phyloP scores from a whole-genome alignment of 495 filamentous ascomycete species.

The Pseudomonodictys pantanalensis region DNA sequence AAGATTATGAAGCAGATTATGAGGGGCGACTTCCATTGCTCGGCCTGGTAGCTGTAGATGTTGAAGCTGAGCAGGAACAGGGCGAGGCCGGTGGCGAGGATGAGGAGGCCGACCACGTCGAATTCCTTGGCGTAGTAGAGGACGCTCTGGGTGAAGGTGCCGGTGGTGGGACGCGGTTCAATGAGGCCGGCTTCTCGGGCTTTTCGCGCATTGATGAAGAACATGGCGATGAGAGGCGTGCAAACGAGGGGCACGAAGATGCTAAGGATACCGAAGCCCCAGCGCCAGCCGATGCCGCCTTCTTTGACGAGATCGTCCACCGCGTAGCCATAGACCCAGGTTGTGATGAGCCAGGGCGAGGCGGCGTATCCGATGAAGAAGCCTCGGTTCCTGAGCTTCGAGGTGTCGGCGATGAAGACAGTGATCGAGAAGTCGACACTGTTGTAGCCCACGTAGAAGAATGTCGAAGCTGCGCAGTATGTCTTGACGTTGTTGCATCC shows the following conservation, averaged over 20 bases:
- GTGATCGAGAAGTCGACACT: conserved; percentile 21
- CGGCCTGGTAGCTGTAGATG: conserved; percentile 47
- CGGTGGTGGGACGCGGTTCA: conserved; percentile 43
- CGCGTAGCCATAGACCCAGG: conserved; percentile 17
- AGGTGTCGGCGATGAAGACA: conserved; percentile 36
- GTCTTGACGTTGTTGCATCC: conserved; percentile 47
- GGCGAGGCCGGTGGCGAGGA: conserved; percentile 59
- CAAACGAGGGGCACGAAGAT: conserved; percentile 36
- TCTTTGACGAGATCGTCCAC: conserved; percentile 23
- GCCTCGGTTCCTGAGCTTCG: conserved; percentile 29
- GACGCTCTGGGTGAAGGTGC: conserved; percentile 49
- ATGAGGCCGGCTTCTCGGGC: conserved; percentile 47
- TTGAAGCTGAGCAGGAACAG: conserved; percentile 64
- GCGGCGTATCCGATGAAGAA: conserved; percentile 26
- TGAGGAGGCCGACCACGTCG: conserved; percentile 59
- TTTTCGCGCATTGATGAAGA: conserved; percentile 27
- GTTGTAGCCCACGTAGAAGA: conserved; percentile 52
- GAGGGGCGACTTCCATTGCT: conserved; percentile 50
- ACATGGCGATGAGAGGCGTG: conserved; percentile 27
- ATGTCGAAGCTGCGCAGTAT: conserved; percentile 50
- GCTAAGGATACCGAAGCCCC: conserved; percentile 40
- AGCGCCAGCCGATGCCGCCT: conserved; percentile 23
- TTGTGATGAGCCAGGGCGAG: conserved; percentile 32
- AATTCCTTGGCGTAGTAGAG: conserved; percentile 59
- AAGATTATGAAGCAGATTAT: conserved; percentile 60